Evolutionary conservation across 2,329 filamentous ascomycete genomes (phyloP).

Genomic region (Aureobasidium lini): DNA sequence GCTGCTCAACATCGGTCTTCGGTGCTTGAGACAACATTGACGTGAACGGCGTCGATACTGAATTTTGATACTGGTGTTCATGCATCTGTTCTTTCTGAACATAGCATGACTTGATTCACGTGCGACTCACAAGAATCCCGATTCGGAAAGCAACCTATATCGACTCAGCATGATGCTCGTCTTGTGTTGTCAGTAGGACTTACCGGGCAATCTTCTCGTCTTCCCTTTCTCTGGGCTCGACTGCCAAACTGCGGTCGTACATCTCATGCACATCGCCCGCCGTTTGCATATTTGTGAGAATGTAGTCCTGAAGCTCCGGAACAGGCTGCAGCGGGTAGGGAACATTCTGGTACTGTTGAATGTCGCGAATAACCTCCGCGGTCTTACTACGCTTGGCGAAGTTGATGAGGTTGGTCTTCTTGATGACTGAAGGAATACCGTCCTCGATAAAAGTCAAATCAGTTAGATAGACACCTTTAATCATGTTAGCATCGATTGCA

Average conservation of each 20-base stretch:
- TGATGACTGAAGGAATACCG: conserved; percentile 91
- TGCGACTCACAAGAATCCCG: conserved; percentile 43
- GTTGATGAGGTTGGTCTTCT: conserved; percentile 95
- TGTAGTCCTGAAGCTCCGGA: conserved; percentile 90
- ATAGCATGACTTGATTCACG: not conserved
- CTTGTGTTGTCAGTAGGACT: conserved; percentile 21
- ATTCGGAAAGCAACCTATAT: conserved; percentile 45
- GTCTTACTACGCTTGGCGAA: conserved; percentile 98
- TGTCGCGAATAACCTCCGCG: conserved; percentile 94
- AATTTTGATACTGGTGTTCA: not conserved
- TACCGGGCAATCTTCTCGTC: conserved; percentile 99
- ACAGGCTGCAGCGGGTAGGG: conserved; percentile 90
- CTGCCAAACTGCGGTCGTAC: conserved; percentile 92
- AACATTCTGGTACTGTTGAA: conserved; percentile 97
- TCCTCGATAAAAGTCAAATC: conserved; percentile 98
- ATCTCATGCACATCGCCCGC: conserved; percentile 97
- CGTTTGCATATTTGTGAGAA: conserved; percentile 89
- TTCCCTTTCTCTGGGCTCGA: conserved; percentile 92
- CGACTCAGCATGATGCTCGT: conserved; percentile 19
- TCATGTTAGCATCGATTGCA: not conserved
- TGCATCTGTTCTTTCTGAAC: not conserved
- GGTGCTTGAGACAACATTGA: not conserved
- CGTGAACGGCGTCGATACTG: not conserved
- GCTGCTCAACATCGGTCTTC: not conserved
- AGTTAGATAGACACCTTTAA: conserved; percentile 81